Percentiles rank a stretch among this genome's conserved stretches.
Conservation (phyloP, 257 asterid genomes). For the Solanum neorickii region DNA sequence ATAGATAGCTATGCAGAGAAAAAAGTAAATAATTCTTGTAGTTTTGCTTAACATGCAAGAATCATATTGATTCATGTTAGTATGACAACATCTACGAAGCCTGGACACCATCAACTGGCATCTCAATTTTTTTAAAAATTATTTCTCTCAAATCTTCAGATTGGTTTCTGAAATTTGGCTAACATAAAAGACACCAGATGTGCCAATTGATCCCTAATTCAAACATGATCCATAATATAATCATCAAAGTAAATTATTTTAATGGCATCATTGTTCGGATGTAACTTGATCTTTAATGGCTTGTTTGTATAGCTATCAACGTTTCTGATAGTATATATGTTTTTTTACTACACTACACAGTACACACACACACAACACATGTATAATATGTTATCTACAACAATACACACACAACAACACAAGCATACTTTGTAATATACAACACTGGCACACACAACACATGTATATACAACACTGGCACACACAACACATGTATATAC, state of each 20-base stretch:
- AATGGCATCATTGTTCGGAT: not conserved
- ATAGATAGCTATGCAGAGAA: not conserved
- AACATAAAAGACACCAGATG: not conserved
- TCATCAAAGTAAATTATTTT: not conserved
- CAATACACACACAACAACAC: not conserved
- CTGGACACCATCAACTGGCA: not conserved
- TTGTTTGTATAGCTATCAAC: not conserved
- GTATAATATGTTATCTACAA: not conserved
- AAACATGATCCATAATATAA: not conserved
- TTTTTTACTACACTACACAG: not conserved
- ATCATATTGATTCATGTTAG: not conserved
- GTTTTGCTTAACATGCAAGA: not conserved
- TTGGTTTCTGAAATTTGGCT: not conserved
- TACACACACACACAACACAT: not conserved
- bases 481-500: not conserved
- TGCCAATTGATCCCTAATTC: not conserved
- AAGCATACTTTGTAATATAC: not conserved
- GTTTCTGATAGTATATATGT: not conserved
- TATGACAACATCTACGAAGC: not conserved
- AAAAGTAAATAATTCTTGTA: not conserved
- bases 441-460: not conserved
- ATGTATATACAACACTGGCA: not conserved
- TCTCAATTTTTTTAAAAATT: not conserved
- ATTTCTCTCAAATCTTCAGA: not conserved
- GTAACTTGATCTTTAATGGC: not conserved